Evolutionary conservation across 768 basidiomycete genomes (phyloP), one percentile per base, ranked within the genome.

Genomic region (Hypsizygus marmoreus): DNA sequence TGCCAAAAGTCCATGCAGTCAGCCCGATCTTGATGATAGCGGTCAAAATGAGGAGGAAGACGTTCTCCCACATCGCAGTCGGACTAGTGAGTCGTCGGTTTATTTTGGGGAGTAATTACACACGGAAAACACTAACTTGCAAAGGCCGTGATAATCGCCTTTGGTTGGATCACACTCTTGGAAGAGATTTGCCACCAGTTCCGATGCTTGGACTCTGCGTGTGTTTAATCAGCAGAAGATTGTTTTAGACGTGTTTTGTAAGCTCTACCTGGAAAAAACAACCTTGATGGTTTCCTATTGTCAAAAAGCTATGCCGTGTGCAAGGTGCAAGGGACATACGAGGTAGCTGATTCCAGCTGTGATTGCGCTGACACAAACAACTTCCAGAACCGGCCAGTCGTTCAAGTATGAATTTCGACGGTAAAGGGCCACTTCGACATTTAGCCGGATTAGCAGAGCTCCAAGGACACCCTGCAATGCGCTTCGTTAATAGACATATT

Each of bases 111-210:
- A n/a, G 7, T 16, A 28, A 38, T 19, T 25, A 25, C 19, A n/a
- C 23, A 41, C 24, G 23, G 28, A 38, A 29, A 4, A 13, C 11
- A 64, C 84, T 53, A 57, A 87, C 86, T 88, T 87, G 84, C 91
- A 95, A 24, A 93, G 71, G 2, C 86, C 86, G 53, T 86, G 86
- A 50, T 81, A 84, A 57, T 86, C 82, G 6, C 76, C 75, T 56
- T 80, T 84, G 4, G 67, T 66, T 7, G 82, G 66, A 57, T 86
- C 82, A 58, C 92, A 95, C 64, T 93, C 91, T 53, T 84, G 82
- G 64, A 93, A 88, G 10, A 93, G 77, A 55, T 86, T 87, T 8
- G 87, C 81, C 6, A 94, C 91, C 16, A 93, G 73, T 60, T 92
- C 89, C 0, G 89, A 91, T 1, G 84, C 73, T 59, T 85, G 86